phyloP scores from a whole-genome alignment of 2,329 filamentous ascomycete genomes.

The Cordyceps farinosa region DNA sequence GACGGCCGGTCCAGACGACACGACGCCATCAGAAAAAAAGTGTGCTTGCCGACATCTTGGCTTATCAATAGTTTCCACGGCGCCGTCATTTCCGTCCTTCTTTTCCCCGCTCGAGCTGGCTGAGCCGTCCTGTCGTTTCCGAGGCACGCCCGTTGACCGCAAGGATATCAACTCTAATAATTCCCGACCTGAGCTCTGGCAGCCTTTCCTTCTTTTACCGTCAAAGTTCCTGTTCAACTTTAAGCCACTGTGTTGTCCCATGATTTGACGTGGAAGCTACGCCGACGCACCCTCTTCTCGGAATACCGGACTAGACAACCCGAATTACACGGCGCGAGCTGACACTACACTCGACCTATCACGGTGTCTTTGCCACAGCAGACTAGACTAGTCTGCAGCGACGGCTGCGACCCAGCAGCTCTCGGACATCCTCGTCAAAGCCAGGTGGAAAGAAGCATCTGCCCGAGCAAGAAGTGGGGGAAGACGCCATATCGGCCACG shows the following conservation, averaged over 20 bases:
- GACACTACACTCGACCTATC: neutral
- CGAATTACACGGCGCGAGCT: neutral
- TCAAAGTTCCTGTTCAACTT: neutral
- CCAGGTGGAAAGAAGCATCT: neutral
- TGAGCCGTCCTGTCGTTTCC: constrained; percentile 14
- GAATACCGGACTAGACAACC: neutral
- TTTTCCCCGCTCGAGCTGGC: constrained; percentile 11
- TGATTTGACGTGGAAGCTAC: neutral
- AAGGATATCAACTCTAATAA: constrained; percentile 10
- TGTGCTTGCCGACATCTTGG: constrained; percentile 9
- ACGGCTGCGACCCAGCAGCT: neutral
- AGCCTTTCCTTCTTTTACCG: neutral
- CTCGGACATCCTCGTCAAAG: constrained; percentile 13
- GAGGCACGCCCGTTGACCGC: neutral
- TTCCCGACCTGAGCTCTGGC: constrained; percentile 5
- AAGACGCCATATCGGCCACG: constrained; percentile 13
- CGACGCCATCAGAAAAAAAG: neutral
- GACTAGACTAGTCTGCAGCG: neutral
- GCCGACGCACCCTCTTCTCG: neutral
- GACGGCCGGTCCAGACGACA: constrained; percentile 17
- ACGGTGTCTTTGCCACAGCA: neutral
- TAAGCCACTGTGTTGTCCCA: neutral
- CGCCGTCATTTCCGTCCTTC: neutral
- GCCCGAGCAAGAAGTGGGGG: constrained; percentile 2
- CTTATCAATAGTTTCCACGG: constrained; percentile 5